Conservation (phyloP, 2,329 filamentous ascomycete species). For the Paracamarosporium sp. region DNA sequence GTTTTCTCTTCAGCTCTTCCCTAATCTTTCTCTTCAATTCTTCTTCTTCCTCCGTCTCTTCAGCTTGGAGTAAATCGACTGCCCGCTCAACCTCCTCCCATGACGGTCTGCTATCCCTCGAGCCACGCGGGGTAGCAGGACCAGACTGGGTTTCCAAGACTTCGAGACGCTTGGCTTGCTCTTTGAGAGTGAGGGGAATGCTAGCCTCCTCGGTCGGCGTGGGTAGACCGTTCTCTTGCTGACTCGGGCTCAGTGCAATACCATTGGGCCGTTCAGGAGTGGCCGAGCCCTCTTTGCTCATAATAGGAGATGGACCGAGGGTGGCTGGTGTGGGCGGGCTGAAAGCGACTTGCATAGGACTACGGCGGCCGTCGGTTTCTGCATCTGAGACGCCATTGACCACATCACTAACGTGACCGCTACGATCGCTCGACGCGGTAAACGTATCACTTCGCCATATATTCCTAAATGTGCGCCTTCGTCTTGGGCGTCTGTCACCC, state of each 20-base stretch:
- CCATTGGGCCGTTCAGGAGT: constrained; percentile 24
- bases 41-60: constrained; percentile 25
- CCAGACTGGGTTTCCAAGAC: constrained; percentile 51
- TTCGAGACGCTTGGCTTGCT: constrained; percentile 36
- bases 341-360: constrained; percentile 38
- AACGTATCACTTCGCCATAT: constrained; percentile 46
- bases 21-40: constrained; percentile 14
- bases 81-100: constrained; percentile 47
- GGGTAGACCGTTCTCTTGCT: constrained; percentile 11
- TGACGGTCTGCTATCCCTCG: constrained; percentile 44
- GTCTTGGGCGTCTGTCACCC: constrained; percentile 28
- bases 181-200: constrained; percentile 15
- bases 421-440: constrained; percentile 39
- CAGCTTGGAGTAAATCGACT: constrained; percentile 39
- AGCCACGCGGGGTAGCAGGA: constrained; percentile 52
- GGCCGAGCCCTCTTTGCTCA: constrained; percentile 12
- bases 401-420: constrained; percentile 29
- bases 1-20: constrained; percentile 24
- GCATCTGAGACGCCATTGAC: constrained; percentile 31
- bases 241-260: constrained; percentile 8
- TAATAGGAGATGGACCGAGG: constrained; percentile 14
- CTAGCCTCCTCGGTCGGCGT: constrained; percentile 20
- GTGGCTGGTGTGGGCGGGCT: constrained; percentile 43
- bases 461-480: constrained; percentile 35
- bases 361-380: constrained; percentile 41